Evolutionary conservation across 148 eudicot species (phyloP).

Genomic region (Rhododendron simsii): DNA sequence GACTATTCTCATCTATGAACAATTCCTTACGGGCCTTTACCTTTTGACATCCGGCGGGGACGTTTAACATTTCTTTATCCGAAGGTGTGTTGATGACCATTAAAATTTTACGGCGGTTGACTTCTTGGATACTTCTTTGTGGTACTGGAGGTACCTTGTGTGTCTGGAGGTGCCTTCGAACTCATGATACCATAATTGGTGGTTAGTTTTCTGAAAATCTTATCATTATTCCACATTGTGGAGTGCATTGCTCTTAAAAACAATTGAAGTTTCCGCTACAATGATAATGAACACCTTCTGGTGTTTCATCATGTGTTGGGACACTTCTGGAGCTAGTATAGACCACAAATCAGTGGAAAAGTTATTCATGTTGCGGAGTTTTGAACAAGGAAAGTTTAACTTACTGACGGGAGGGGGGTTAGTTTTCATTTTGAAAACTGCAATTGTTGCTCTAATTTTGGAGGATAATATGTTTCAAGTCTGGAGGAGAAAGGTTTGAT

Average conservation of each 20-base stretch:
- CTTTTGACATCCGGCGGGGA: neutral
- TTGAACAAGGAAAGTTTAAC: neutral
- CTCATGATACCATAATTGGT: neutral
- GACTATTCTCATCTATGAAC: neutral
- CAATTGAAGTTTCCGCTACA: neutral
- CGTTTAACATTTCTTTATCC: neutral
- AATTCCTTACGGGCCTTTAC: neutral
- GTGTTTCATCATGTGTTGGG: conserved; percentile 7
- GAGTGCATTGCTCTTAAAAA: neutral
- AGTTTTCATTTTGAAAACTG: neutral
- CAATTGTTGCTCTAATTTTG: neutral
- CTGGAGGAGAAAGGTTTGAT: neutral
- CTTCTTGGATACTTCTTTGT: neutral
- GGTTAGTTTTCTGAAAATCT: neutral
- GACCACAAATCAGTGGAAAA: neutral
- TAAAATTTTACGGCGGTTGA: neutral
- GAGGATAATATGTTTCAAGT: neutral
- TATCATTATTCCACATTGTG: neutral
- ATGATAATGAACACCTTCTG: conserved; percentile 1
- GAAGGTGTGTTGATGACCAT: neutral
- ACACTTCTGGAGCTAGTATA: neutral
- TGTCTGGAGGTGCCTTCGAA: neutral
- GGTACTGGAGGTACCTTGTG: conserved; percentile 2
- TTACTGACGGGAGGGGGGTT: neutral
- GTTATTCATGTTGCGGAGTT: neutral